phyloP scores from a whole-genome alignment of 73 alveolate genomes.

The Uronychia binucleata region DNA sequence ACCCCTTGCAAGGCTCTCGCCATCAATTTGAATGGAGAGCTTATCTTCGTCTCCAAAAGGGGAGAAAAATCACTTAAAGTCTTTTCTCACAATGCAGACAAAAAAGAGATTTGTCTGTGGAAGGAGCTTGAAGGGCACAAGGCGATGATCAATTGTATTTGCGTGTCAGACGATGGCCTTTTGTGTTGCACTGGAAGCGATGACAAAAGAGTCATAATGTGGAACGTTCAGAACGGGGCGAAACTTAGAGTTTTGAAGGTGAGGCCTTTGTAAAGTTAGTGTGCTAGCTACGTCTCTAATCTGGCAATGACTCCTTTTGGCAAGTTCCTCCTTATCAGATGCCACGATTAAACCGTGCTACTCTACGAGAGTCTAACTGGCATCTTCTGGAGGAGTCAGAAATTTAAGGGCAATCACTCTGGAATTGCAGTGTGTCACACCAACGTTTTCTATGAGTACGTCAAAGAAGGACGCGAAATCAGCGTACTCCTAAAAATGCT shows the following conservation, averaged over 20 bases:
- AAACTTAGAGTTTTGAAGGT: constrained; percentile 26
- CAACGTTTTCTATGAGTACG: constrained; percentile 31
- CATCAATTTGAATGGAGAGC: constrained; percentile 58
- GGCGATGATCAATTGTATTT: constrained; percentile 14
- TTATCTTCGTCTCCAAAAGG: constrained; percentile 20
- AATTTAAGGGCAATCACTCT: constrained; percentile 36
- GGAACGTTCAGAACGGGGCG: constrained; percentile 36
- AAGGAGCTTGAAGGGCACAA: constrained; percentile 33
- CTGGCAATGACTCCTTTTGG: constrained; percentile 34
- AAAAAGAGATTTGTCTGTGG: constrained; percentile 4
- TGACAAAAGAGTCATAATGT: constrained; percentile 22
- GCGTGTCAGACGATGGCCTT: constrained; percentile 45
- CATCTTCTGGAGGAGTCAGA: constrained; percentile 53
- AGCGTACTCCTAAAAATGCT: constrained; percentile 1
- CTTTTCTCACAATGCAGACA: constrained; percentile 22
- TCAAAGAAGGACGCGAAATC: constrained; percentile 45
- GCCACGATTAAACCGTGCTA: constrained; percentile 19
- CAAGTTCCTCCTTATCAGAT: constrained; percentile 20
- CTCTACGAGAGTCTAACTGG: constrained; percentile 53
- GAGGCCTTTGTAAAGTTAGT: too few relatives aligned
- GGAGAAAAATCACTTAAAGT: constrained; percentile 6
- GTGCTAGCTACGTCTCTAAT: constrained; percentile 9
- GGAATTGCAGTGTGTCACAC: constrained; percentile 32
- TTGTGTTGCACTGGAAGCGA: constrained; percentile 28
- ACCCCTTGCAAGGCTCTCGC: background rate